Conservation (phyloP, 371 early-diverging fungal species). For the Mucor racemosus region DNA sequence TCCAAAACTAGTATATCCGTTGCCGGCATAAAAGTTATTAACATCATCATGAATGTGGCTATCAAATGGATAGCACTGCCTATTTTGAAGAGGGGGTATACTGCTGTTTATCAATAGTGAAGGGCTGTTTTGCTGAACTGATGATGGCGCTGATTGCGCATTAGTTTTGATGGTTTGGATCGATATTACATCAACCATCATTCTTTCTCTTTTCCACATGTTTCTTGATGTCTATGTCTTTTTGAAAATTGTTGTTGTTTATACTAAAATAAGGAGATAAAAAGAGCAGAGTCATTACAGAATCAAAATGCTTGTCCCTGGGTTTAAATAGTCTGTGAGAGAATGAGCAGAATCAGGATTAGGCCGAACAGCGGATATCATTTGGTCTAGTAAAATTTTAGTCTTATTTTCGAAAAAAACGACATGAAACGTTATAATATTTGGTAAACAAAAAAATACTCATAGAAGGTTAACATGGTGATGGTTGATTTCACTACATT, state of each 20-base stretch:
- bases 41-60: constrained; percentile 14
- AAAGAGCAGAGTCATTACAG: neutral
- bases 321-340: neutral
- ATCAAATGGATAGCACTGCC: constrained; percentile 17
- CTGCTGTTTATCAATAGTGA: neutral
- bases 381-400: neutral
- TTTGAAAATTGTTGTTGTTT: neutral
- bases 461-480: no score
- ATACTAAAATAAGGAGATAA: neutral
- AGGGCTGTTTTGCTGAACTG: neutral
- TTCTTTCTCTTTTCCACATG: constrained; percentile 32
- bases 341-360: neutral
- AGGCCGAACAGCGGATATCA: neutral
- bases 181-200: constrained; percentile 27
- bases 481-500: neutral
- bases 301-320: neutral
- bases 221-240: neutral
- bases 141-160: neutral
- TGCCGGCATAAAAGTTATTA: constrained; percentile 24
- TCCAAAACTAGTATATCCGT: constrained; percentile 7
- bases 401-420: no score
- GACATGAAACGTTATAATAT: no score
- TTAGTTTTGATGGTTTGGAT: neutral
- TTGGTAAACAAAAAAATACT: no score
- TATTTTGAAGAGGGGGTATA: constrained; percentile 16